phyloP scores from a whole-genome alignment of 179 eudicot genomes.

The Silene noctiflora region DNA sequence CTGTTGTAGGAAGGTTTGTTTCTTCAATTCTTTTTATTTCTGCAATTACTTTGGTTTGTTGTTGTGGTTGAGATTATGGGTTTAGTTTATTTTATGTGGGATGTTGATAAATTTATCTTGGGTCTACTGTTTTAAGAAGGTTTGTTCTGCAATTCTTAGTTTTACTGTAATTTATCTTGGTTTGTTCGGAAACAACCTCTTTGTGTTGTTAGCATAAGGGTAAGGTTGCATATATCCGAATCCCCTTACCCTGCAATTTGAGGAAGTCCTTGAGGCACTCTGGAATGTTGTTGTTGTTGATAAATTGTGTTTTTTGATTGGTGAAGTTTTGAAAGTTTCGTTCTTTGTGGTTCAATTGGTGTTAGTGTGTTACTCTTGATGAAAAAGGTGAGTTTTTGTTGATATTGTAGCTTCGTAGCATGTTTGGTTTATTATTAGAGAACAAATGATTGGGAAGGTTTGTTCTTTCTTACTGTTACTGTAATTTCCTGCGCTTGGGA shows the following conservation, averaged over 20 bases:
- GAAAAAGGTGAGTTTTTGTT: background rate
- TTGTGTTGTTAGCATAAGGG: no score
- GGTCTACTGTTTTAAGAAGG: conserved; percentile 76
- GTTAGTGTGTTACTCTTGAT: background rate
- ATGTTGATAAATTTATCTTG: background rate
- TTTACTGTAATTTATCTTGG: no score
- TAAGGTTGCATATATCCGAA: no score
- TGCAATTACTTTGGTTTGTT: background rate
- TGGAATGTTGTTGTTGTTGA: no score
- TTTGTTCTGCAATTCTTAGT: conserved; percentile 17
- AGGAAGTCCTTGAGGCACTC: no score
- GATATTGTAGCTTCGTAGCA: background rate
- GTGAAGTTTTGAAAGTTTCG: background rate
- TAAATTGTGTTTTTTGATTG: background rate
- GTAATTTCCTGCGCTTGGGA: background rate
- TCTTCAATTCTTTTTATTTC: background rate
- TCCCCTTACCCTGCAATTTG: no score
- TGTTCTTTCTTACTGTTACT: background rate
- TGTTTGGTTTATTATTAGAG: conserved; percentile 33
- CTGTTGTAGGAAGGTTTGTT: conserved; percentile 74
- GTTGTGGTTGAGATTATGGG: no score
- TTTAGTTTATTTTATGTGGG: background rate
- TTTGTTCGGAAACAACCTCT: no score
- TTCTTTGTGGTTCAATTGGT: background rate
- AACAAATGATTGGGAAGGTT: conserved; percentile 96